Evolutionary conservation across 176 grass and related monocot genomes (phyloP).

Genomic region (Aegilops sharonensis): DNA sequence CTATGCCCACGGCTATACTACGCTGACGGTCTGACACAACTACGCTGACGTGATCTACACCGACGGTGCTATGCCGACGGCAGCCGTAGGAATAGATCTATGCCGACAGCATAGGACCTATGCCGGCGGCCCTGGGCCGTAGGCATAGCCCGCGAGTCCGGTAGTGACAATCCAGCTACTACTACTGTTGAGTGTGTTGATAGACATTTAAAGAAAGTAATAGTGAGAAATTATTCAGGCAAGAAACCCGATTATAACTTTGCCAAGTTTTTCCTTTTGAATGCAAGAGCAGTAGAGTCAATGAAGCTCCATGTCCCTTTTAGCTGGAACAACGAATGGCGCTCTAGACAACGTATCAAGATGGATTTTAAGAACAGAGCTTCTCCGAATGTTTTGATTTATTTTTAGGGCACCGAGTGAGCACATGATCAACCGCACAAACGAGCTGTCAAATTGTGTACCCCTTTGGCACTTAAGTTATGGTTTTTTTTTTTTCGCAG

Average conservation of each 20-base stretch:
- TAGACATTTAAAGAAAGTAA: not conserved
- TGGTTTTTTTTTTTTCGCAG: not conserved
- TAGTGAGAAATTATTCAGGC: not conserved
- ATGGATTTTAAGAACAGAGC: not conserved
- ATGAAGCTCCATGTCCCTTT: not conserved
- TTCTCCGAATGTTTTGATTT: not conserved
- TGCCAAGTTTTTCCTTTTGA: not conserved
- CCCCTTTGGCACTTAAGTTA: not conserved
- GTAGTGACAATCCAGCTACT: not conserved
- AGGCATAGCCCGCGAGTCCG: too few relatives aligned
- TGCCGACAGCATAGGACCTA: too few relatives aligned
- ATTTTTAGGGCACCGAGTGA: not conserved
- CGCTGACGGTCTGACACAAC: too few relatives aligned
- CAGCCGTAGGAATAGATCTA: too few relatives aligned
- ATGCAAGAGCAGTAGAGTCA: not conserved
- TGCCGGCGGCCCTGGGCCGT: too few relatives aligned
- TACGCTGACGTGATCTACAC: too few relatives aligned
- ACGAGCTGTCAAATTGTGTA: not conserved
- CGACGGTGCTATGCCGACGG: too few relatives aligned
- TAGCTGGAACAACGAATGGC: not conserved
- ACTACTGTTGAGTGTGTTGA: not conserved
- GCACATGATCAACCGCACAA: not conserved
- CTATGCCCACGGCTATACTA: too few relatives aligned
- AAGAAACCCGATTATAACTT: not conserved
- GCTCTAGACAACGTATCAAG: not conserved